Conservation (phyloP, 73 alveolate species). For the Breviolum minutum region DNA sequence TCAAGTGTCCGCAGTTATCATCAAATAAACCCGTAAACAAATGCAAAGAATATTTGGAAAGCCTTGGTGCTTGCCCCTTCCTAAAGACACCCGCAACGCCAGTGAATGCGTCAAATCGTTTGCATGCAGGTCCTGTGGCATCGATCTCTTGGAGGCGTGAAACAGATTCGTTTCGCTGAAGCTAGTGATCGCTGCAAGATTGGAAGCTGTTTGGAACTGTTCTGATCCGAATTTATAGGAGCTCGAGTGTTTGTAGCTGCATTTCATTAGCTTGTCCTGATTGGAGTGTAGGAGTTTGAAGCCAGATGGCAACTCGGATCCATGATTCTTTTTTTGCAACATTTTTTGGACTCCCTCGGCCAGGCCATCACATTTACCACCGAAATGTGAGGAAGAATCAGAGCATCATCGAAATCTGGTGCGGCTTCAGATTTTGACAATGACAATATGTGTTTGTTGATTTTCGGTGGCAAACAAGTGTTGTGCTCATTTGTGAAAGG, state of each 20-base stretch:
- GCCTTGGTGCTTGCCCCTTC: background rate
- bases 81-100: background rate
- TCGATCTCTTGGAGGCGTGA: background rate
- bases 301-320: background rate
- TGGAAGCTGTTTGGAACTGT: no score
- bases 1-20: no score
- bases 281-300: background rate
- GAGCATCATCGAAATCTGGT: conserved; percentile 79
- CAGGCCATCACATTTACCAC: conserved; percentile 93
- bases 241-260: no score
- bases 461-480: no score
- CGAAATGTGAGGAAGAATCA: conserved; percentile 82
- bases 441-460: no score
- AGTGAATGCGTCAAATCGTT: no score
- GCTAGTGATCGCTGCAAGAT: no score
- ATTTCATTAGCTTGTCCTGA: no score
- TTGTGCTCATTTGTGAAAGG: conserved; percentile 5
- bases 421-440: background rate
- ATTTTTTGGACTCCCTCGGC: background rate
- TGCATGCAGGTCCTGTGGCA: background rate
- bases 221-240: no score
- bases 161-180: no score
- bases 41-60: no score
- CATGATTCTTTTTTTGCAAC: background rate
- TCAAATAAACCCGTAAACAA: no score